These are phyloP conservation scores for Auricularia sp. DNA, from an alignment of 768 basidiomycete species.

Conservation along the genomic window DNA sequence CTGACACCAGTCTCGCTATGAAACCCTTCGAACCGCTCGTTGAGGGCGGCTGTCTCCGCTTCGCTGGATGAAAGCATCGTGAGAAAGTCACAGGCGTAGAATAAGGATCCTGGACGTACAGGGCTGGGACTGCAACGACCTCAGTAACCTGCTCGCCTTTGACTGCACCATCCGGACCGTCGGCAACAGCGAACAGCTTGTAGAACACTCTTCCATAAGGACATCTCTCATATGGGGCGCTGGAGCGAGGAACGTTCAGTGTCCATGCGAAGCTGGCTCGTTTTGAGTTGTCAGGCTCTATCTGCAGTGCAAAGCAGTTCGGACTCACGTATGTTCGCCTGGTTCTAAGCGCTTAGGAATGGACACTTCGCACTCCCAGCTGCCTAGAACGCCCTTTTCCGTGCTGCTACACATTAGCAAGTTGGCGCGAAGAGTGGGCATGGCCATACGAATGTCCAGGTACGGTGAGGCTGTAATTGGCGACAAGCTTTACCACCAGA, in stretches of 20 bases:
- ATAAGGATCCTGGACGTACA: neutral
- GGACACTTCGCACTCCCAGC: neutral
- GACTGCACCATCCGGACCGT: neutral
- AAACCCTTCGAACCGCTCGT: neutral
- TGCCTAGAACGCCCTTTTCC: neutral
- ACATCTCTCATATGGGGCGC: neutral
- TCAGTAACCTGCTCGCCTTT: neutral
- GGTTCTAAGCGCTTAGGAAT: neutral
- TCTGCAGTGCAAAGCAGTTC: neutral
- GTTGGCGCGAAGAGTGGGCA: neutral
- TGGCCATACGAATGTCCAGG: neutral
- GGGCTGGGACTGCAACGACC: neutral
- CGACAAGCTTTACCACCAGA: neutral
- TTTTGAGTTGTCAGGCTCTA: neutral
- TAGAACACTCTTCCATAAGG: neutral
- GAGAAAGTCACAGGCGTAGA: no score
- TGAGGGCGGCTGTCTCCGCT: neutral
- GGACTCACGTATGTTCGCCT: neutral
- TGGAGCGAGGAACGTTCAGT: neutral
- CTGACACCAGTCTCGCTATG: neutral
- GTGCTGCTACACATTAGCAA: neutral
- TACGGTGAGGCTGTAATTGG: neutral
- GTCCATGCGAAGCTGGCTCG: neutral
- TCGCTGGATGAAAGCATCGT: neutral
- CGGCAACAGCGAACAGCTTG: neutral